A percentile compares a stretch with the other conserved stretches of the same genome.
These are phyloP conservation scores for Hygrophoropsis aurantiaca DNA, from an alignment of 768 basidiomycete genomes.

Conservation along the genomic window DNA sequence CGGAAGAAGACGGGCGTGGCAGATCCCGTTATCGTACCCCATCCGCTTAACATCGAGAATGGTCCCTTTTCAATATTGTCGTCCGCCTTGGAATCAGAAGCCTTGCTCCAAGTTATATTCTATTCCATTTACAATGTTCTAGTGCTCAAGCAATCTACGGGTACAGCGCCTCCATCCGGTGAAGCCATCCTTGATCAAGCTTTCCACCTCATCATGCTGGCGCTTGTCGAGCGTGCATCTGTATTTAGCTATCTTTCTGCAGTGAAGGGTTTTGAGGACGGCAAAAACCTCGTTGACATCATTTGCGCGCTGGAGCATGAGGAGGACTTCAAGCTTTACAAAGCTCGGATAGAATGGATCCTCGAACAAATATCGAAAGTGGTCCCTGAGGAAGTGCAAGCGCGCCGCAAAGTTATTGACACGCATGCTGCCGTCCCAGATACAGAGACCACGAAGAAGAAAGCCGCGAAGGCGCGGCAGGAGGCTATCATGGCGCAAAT, in stretches of 20 bases:
- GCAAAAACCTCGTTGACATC: constrained; percentile 64
- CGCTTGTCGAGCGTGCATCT: constrained; percentile 66
- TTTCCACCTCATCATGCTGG: constrained; percentile 84
- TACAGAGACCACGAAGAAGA: constrained; percentile 72
- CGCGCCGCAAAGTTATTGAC: constrained; percentile 45
- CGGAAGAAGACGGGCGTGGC: constrained; percentile 61
- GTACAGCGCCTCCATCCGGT: constrained; percentile 67
- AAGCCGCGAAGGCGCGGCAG: constrained; percentile 86
- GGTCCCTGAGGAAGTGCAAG: constrained; percentile 56
- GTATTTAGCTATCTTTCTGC: constrained; percentile 62
- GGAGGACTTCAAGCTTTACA: constrained; percentile 72
- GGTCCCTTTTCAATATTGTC: constrained; percentile 73
- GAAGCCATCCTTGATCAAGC: constrained; percentile 91
- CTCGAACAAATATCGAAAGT: constrained; percentile 57
- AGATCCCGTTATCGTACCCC: constrained; percentile 77
- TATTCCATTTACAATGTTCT: constrained; percentile 78
- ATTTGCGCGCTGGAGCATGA: constrained; percentile 78
- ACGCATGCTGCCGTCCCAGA: constrained; percentile 38
- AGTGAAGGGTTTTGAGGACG: constrained; percentile 54
- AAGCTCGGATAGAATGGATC: constrained; percentile 73
- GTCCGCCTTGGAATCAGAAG: constrained; percentile 64
- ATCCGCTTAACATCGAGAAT: constrained; percentile 56
- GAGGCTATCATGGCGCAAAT: constrained; percentile 95
- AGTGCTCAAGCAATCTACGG: constrained; percentile 57
- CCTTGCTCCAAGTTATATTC: constrained; percentile 79